Evolutionary conservation across 1,139 yeast species (phyloP).

Genomic region (Saccharomycopsis crataegensis): DNA sequence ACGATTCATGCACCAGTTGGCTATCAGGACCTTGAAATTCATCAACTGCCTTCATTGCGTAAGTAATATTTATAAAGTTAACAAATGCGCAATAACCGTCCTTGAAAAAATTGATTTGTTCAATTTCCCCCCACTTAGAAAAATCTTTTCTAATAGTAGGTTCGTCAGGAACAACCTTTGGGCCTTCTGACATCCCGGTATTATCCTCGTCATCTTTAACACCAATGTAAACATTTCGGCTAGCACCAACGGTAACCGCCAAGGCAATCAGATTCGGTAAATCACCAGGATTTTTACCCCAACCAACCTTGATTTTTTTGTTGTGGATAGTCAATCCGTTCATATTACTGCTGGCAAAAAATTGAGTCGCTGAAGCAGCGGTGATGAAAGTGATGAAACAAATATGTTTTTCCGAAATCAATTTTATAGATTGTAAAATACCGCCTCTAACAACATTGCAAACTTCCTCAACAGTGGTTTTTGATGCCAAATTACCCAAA

Average conservation of each 20-base stretch:
- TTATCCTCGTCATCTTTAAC: slow-evolving; percentile 39
- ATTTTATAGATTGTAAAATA: slow-evolving; percentile 62
- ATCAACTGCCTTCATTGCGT: slow-evolving; percentile 80
- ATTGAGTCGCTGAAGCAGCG: slow-evolving; percentile 89
- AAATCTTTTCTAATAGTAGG: slow-evolving; percentile 65
- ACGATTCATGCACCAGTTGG: slow-evolving; percentile 28
- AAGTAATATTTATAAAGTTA: slow-evolving; percentile 79
- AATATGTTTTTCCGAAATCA: slow-evolving; percentile 79
- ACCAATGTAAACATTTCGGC: slow-evolving; percentile 87
- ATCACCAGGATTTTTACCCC: slow-evolving; percentile 96
- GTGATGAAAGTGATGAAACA: slow-evolving; percentile 91
- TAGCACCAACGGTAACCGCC: slow-evolving; percentile 92
- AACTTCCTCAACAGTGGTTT: slow-evolving; percentile 81
- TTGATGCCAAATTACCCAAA: slow-evolving; percentile 80
- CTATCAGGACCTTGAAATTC: slow-evolving; percentile 40
- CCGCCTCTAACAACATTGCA: slow-evolving; percentile 96
- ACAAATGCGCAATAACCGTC: slow-evolving; percentile 90
- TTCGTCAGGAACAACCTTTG: slow-evolving; percentile 39
- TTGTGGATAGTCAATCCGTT: slow-evolving; percentile 79
- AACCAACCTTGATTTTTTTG: slow-evolving; percentile 78
- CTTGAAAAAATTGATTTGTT: slow-evolving; percentile 78
- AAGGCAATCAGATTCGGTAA: slow-evolving; percentile 69
- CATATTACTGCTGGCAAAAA: slow-evolving; percentile 78
- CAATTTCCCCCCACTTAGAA: slow-evolving; percentile 82
- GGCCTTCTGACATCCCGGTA: slow-evolving; percentile 10